Evolutionary conservation across 257 asterid species (phyloP).

Genomic region (Schizonepeta tenuifolia): DNA sequence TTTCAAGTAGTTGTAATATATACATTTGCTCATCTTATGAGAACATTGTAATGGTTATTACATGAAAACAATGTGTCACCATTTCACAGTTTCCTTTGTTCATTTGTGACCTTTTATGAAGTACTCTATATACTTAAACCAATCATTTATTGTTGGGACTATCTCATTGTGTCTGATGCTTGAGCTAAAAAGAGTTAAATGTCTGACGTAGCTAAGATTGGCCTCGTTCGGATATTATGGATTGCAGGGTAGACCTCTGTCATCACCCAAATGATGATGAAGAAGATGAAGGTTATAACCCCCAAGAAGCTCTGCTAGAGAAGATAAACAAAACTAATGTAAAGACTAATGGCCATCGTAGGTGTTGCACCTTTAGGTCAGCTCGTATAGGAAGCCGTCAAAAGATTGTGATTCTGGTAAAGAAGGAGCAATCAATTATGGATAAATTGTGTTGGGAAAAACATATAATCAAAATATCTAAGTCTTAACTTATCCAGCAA

Average conservation of each 20-base stretch:
- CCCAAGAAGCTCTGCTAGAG: conserved; percentile 70
- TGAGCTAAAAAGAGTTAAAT: neutral
- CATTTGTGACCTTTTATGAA: conserved; percentile 5
- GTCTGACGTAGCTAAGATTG: neutral
- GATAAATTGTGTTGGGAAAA: neutral
- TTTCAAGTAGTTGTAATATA: neutral
- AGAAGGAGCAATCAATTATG: conserved; percentile 13
- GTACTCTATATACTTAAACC: neutral
- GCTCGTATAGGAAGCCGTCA: conserved; percentile 83
- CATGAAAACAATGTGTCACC: neutral
- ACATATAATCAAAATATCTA: conserved; percentile 26
- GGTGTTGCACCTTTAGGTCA: conserved; percentile 63
- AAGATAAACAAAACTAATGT: conserved; percentile 53
- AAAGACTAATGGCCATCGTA: conserved; percentile 46
- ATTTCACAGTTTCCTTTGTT: conserved; percentile 1
- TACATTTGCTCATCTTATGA: neutral
- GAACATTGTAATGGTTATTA: neutral
- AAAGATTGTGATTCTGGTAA: conserved; percentile 85
- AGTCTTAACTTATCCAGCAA: conserved; percentile 21
- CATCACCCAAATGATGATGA: conserved; percentile 88
- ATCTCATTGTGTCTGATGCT: conserved; percentile 9
- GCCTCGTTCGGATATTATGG: conserved; percentile 31
- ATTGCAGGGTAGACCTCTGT: conserved; percentile 96
- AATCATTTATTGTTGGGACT: conserved; percentile 7
- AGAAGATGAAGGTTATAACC: conserved; percentile 73